Evolutionary conservation across 106 monocot species (phyloP).

Genomic region (Dactylorhiza incarnata): DNA sequence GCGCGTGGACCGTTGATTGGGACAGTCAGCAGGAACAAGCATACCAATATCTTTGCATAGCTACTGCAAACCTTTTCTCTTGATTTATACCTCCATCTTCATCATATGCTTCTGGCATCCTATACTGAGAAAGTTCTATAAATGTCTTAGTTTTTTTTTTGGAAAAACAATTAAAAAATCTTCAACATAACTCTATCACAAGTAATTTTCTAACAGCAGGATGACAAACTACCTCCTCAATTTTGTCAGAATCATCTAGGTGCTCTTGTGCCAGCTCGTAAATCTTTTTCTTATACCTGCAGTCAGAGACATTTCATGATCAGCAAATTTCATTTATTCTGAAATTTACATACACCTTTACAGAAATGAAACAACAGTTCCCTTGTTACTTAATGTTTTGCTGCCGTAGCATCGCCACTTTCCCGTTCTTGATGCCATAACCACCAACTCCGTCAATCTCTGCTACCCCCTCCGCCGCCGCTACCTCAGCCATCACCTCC

Average conservation of each 20-base stretch:
- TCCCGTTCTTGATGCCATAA: too few species aligned
- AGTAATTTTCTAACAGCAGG: background rate
- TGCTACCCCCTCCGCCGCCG: too few species aligned
- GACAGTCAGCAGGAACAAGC: too few species aligned
- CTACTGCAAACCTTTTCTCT: too few species aligned
- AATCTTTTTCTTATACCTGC: conserved; percentile 76
- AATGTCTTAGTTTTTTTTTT: background rate
- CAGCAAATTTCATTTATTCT: background rate
- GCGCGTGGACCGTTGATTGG: too few species aligned
- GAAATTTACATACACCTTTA: background rate
- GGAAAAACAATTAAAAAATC: background rate
- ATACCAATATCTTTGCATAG: too few species aligned
- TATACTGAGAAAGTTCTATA: conserved; percentile 54
- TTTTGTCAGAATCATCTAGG: conserved; percentile 48
- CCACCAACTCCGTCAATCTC: too few species aligned
- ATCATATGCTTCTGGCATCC: conserved; percentile 94
- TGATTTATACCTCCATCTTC: too few species aligned
- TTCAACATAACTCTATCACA: background rate
- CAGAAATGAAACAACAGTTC: background rate
- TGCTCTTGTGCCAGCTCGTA: too few species aligned
- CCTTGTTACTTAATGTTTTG: too few species aligned
- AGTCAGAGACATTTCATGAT: conserved; percentile 6
- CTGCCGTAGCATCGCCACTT: too few species aligned
- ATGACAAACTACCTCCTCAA: conserved; percentile 38
- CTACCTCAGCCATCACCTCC: too few species aligned